Evolutionary conservation across 306 rosid genomes (phyloP).

Genomic region (Arachis hypogaea): DNA sequence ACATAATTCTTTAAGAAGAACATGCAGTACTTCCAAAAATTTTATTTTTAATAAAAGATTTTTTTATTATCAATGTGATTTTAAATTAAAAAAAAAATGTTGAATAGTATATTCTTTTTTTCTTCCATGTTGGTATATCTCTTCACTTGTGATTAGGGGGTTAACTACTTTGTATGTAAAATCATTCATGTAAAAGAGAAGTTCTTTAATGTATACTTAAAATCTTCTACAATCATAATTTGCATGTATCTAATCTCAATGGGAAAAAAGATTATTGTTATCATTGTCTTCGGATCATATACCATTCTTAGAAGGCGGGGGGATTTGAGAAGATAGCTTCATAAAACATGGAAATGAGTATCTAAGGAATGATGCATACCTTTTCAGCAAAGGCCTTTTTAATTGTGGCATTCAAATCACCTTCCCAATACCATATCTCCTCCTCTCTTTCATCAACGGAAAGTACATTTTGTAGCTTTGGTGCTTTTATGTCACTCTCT

Average conservation of each 20-base stretch:
- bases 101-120: no score
- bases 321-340: background rate
- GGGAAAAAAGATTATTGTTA: background rate
- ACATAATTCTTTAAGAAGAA: no score
- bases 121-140: background rate
- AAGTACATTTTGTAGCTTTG: conserved; percentile 13
- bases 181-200: no score
- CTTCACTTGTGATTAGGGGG: background rate
- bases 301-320: background rate
- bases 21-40: no score
- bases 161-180: no score
- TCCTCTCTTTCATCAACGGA: background rate
- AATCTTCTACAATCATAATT: background rate
- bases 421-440: conserved; percentile 15
- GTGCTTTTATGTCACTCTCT: background rate
- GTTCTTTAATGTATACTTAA: background rate
- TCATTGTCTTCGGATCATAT: background rate
- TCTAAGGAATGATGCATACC: conserved; percentile 5
- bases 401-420: conserved; percentile 32
- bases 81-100: no score
- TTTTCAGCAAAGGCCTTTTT: conserved; percentile 2
- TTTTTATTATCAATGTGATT: no score
- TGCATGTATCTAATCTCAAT: background rate
- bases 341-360: background rate
- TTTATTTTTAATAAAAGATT: no score